Percentiles rank a stretch among this genome's conserved stretches.
Evolutionary conservation across 2,329 filamentous ascomycete species (phyloP).

Genomic region (Fusarium hainanense): DNA sequence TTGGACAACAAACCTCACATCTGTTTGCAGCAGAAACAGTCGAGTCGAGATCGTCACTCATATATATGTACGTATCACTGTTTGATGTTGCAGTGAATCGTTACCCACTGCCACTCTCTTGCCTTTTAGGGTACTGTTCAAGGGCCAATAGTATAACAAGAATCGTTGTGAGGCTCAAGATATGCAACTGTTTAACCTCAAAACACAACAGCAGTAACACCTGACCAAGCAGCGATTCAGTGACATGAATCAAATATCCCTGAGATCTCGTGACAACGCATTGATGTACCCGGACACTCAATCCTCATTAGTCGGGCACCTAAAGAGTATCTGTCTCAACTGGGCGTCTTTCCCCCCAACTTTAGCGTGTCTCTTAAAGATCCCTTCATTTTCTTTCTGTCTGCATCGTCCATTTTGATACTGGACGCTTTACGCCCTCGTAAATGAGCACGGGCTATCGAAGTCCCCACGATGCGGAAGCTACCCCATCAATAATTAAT

Average conservation of each 20-base stretch:
- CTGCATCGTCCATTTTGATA: background rate
- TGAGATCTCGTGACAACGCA: background rate
- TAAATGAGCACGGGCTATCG: background rate
- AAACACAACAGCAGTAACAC: background rate
- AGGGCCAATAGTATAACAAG: conserved; percentile 4
- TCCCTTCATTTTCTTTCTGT: background rate
- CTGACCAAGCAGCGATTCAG: background rate
- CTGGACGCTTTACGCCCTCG: background rate
- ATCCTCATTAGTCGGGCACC: background rate
- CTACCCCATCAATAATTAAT: background rate
- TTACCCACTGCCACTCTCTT: background rate
- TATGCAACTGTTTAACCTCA: background rate
- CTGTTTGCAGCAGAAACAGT: conserved; percentile 7
- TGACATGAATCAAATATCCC: background rate
- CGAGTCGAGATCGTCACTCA: conserved; percentile 3
- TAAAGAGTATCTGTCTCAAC: background rate
- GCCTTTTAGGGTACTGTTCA: background rate
- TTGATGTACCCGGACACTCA: background rate
- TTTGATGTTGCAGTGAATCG: background rate
- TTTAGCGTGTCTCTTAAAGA: background rate
- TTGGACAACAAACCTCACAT: background rate
- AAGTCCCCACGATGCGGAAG: background rate
- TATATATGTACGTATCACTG: background rate
- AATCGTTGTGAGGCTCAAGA: background rate
- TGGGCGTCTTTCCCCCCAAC: background rate